phyloP scores from a whole-genome alignment of 1,284 basidiomycete genomes.

The Sporisorium iseilematis-ciliati region DNA sequence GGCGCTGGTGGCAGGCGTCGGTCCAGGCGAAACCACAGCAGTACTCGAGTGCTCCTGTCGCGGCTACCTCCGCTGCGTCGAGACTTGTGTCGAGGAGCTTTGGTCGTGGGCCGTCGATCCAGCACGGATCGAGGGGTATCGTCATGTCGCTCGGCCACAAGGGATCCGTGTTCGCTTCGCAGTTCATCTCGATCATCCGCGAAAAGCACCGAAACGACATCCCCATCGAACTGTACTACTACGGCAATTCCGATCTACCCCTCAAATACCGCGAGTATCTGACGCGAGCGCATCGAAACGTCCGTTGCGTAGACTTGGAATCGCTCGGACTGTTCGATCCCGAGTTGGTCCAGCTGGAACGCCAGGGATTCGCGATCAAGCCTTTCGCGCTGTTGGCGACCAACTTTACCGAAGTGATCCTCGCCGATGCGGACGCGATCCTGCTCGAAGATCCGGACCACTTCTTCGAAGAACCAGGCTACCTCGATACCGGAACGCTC shows the following conservation, averaged over 20 bases:
- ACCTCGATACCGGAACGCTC: slow-evolving; percentile 53
- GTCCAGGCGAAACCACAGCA: slow-evolving; percentile 32
- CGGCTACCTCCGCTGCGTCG: not conserved
- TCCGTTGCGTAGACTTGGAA: slow-evolving; percentile 47
- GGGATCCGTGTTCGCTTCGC: slow-evolving; percentile 44
- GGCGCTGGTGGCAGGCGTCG: slow-evolving; percentile 41
- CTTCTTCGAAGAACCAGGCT: slow-evolving; percentile 51
- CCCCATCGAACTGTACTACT: slow-evolving; percentile 56
- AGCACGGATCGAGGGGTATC: slow-evolving; percentile 36
- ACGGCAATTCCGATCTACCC: slow-evolving; percentile 54
- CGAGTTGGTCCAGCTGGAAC: slow-evolving; percentile 42
- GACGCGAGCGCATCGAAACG: slow-evolving; percentile 38
- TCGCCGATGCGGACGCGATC: slow-evolving; percentile 53
- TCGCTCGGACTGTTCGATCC: slow-evolving; percentile 46
- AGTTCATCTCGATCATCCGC: slow-evolving; percentile 51
- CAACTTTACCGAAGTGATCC: slow-evolving; percentile 56
- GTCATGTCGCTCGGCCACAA: slow-evolving; percentile 55
- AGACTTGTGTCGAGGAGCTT: slow-evolving; percentile 24
- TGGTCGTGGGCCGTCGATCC: not conserved
- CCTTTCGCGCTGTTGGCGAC: slow-evolving; percentile 51
- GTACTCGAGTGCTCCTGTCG: slow-evolving; percentile 9
- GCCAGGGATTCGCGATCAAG: slow-evolving; percentile 54
- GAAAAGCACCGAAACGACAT: slow-evolving; percentile 46
- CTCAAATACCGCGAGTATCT: slow-evolving; percentile 47
- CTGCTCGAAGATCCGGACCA: slow-evolving; percentile 42